A percentile compares a stretch with the other conserved stretches of the same genome.
These are phyloP conservation scores for Talinum fruticosum DNA, from an alignment of 148 eudicot species.

Conservation along the genomic window DNA sequence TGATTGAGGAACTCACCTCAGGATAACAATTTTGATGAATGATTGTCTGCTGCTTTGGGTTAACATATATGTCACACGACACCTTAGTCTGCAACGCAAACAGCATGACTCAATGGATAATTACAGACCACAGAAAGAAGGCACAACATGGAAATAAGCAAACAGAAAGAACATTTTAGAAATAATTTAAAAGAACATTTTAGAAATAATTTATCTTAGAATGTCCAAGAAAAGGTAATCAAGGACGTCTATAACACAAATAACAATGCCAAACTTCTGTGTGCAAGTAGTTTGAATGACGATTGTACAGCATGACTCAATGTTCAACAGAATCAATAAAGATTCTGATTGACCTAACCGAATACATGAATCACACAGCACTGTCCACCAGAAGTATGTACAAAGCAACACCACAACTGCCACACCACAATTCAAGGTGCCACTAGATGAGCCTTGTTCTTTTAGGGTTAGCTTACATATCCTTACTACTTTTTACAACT, in stretches of 20 bases:
- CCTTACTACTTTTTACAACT: too few relatives aligned
- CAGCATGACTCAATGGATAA: not conserved
- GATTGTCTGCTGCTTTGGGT: constrained; percentile 46
- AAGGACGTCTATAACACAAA: not conserved
- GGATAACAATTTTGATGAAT: constrained; percentile 53
- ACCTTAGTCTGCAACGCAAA: constrained; percentile 36
- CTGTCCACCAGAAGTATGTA: not conserved
- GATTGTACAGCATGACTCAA: not conserved
- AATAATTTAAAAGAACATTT: not conserved
- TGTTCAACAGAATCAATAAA: not conserved
- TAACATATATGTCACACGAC: constrained; percentile 50
- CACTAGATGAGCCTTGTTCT: too few relatives aligned
- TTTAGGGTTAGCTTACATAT: too few relatives aligned
- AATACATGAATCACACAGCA: not conserved
- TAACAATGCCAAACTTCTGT: not conserved
- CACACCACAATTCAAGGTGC: too few relatives aligned
- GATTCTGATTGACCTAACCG: not conserved
- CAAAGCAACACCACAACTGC: too few relatives aligned
- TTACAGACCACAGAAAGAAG: not conserved
- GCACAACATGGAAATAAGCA: not conserved
- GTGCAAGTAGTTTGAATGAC: not conserved
- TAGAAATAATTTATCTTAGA: not conserved
- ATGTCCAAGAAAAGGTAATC: not conserved
- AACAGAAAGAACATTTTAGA: not conserved
- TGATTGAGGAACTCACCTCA: constrained; percentile 34